Evolutionary conservation across 2,329 filamentous ascomycete species (phyloP).

Genomic region (Phoma herbarum): DNA sequence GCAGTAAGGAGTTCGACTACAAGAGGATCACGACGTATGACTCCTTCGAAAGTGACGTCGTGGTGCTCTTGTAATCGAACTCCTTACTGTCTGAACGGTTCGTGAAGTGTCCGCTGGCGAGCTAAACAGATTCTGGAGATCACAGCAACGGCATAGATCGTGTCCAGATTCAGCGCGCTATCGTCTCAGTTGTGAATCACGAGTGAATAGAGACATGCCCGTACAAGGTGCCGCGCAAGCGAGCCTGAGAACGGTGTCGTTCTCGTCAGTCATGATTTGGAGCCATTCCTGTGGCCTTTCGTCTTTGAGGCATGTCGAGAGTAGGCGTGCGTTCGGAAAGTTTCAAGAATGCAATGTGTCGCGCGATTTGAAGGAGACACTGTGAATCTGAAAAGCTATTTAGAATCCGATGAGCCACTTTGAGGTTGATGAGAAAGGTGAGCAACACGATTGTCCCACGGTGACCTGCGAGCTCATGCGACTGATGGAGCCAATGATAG

Average conservation of each 20-base stretch:
- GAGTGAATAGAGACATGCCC: conserved; percentile 1
- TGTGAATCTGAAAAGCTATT: background rate
- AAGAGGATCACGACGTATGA: conserved; percentile 10
- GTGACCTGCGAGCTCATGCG: background rate
- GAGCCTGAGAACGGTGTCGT: background rate
- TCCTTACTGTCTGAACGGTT: conserved; percentile 1
- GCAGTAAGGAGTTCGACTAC: conserved; percentile 2
- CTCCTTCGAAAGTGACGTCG: no score
- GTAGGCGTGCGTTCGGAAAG: no score
- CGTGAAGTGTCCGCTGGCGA: conserved; percentile 1
- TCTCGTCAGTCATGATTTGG: background rate
- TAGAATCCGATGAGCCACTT: background rate
- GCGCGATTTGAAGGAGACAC: no score
- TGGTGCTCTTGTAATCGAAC: no score
- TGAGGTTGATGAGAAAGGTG: background rate
- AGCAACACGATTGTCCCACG: no score
- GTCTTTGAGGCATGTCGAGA: background rate
- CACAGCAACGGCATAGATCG: background rate
- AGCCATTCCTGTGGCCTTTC: background rate
- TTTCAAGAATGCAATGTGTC: background rate
- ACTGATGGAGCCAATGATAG: background rate
- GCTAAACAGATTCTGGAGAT: conserved; percentile 4
- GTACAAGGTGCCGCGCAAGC: conserved; percentile 2
- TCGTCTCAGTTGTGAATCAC: conserved; percentile 5
- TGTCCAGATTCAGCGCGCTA: background rate